Evolutionary conservation across 352 stramenopile genomes (phyloP), one percentile per base, ranked within the genome.

Genomic region (Aphanomyces invadans): DNA sequence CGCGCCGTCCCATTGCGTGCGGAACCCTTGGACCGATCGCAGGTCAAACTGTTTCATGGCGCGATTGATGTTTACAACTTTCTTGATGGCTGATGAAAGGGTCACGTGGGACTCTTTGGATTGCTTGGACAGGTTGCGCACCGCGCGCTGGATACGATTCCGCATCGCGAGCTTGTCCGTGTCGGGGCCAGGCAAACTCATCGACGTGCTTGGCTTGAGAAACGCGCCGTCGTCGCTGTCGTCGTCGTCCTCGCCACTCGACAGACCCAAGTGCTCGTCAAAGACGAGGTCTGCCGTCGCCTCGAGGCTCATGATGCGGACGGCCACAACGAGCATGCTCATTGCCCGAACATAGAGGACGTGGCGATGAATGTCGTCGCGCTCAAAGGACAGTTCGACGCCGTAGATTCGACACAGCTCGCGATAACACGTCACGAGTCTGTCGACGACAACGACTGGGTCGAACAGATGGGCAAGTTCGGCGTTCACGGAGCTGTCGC

Each of bases 251-350:
- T 26, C 23, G 60, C n/a, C 36, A 17, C 52, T 19, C 23, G 36
- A 42, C 7, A 42, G 36, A 7, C 36, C 49, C 25, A 39, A 21
- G 25, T 2, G 19, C 4, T 19, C 4, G 29, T 57, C 49, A 28
- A 33, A 32, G 19, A 57, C 7, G 29, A 57, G 7, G 19, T 57
- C 49, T 5, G 25, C 25, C 49, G 23, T 29, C 49, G 49, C 49
- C n/a, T 67, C 60, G 7, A 67, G 60, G 21, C 60, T 67, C 60
- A 67, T 67, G 39, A 67, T 67, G 60, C 60, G 60, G 2, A 56
- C 49, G 26, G 38, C 60, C 21, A 67, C 26, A 2, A 23, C n/a
- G n/a, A 48, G 55, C 28, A 67, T 26, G 44, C 48, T 59, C 60
- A 67, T 57, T 12, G 60, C 60, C 15, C 38, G 28, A 17, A 45